These are phyloP conservation scores for Yamadazyma atlantica DNA, from an alignment of 1,139 yeast species.

Conservation along the genomic window DNA sequence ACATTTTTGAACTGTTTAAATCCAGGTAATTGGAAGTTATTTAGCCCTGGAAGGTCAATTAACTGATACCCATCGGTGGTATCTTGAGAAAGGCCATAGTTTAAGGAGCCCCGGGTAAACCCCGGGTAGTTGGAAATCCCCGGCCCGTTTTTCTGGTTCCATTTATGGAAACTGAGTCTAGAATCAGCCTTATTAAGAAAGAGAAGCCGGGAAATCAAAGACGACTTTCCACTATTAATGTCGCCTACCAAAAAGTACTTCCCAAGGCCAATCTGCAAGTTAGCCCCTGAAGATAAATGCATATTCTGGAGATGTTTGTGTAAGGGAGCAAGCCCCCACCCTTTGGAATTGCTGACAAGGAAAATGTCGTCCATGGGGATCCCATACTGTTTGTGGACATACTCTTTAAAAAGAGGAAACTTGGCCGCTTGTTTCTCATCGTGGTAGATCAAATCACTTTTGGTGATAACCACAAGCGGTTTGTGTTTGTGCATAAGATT, in stretches of 20 bases:
- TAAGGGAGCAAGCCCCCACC: conserved; percentile 67
- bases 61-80: conserved; percentile 25
- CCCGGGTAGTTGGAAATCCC: conserved; percentile 57
- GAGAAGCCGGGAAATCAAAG: conserved; percentile 40
- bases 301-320: conserved; percentile 11
- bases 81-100: conserved; percentile 33
- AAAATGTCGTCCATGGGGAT: conserved; percentile 48
- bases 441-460: conserved; percentile 53
- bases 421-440: conserved; percentile 28
- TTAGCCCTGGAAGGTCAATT: conserved; percentile 62
- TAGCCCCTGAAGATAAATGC: background rate
- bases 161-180: conserved; percentile 8
- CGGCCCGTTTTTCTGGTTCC: conserved; percentile 31
- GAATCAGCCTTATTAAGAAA: conserved; percentile 8
- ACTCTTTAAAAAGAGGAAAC: conserved; percentile 47
- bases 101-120: conserved; percentile 50
- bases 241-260: conserved; percentile 64
- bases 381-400: conserved; percentile 38
- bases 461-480: conserved; percentile 51
- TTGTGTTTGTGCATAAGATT: conserved; percentile 34
- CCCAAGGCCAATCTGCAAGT: conserved; percentile 17
- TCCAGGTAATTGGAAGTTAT: conserved; percentile 19
- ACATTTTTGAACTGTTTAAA: conserved; percentile 33
- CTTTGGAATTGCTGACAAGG: conserved; percentile 47
- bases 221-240: conserved; percentile 77